Evolutionary conservation across 1,284 basidiomycete genomes (phyloP).

Genomic region (Inonotus hispidus): DNA sequence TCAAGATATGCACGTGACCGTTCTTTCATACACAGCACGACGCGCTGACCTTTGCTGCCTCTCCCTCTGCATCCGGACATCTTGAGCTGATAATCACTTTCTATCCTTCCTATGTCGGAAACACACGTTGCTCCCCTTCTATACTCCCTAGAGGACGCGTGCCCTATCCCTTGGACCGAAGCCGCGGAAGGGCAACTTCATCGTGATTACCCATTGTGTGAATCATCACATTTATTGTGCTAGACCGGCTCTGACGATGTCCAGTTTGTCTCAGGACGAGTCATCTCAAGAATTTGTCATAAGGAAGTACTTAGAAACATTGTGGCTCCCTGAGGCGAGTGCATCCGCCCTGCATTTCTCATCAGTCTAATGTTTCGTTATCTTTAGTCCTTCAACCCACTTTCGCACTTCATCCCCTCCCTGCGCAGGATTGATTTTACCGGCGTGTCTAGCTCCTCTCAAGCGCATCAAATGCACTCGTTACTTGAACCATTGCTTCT

Average conservation of each 20-base stretch:
- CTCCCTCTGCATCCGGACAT: too few relatives aligned
- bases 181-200: conserved; percentile 12
- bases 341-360: background rate
- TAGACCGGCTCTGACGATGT: background rate
- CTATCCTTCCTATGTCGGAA: background rate
- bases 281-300: conserved; percentile 15
- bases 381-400: conserved; percentile 61
- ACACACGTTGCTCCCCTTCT: background rate
- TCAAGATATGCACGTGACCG: too few relatives aligned
- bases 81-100: too few relatives aligned
- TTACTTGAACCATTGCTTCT: conserved; percentile 55
- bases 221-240: too few relatives aligned
- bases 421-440: conserved; percentile 39
- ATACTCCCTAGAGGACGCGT: conserved; percentile 10
- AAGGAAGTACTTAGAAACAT: conserved; percentile 57
- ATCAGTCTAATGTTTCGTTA: background rate
- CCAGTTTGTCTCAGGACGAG: conserved; percentile 2
- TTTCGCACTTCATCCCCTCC: conserved; percentile 48
- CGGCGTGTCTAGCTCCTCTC: conserved; percentile 25
- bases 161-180: conserved; percentile 12
- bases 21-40: too few relatives aligned
- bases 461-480: conserved; percentile 49
- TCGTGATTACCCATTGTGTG: conserved; percentile 14
- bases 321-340: conserved; percentile 69
- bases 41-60: too few relatives aligned